Evolutionary conservation across 139 green algal species (phyloP).

Genomic region (Diplosphaera chodatii): DNA sequence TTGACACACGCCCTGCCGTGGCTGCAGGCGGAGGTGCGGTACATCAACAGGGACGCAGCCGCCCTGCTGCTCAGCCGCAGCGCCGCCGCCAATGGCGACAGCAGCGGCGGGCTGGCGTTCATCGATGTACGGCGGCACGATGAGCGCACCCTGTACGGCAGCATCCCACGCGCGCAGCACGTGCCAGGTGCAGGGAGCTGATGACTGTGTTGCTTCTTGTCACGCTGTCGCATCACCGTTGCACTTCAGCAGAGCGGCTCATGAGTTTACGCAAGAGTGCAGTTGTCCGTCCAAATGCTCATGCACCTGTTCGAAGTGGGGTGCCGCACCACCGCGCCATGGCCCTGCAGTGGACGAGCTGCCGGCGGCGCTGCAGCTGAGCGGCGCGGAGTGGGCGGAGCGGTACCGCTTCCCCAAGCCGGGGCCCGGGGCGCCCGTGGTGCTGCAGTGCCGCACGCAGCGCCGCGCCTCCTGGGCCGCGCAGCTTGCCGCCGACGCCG

Average conservation of each 20-base stretch:
- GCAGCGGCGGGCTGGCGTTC: slow-evolving; percentile 10
- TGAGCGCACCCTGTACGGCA: slow-evolving; percentile 67
- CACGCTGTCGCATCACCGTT: too few species aligned
- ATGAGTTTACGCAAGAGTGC: too few species aligned
- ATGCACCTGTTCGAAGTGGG: background rate
- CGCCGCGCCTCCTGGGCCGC: slow-evolving; percentile 55
- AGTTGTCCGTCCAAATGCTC: too few species aligned
- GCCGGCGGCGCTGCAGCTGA: slow-evolving; percentile 32
- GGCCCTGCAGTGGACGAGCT: slow-evolving; percentile 29
- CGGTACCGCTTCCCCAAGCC: slow-evolving; percentile 54
- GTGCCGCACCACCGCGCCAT: background rate
- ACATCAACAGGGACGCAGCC: slow-evolving; percentile 37
- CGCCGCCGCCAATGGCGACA: background rate
- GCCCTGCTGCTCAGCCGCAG: slow-evolving; percentile 16
- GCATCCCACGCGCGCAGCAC: slow-evolving; percentile 45
- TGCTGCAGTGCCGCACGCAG: slow-evolving; percentile 54
- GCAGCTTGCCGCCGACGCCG: slow-evolving; percentile 47
- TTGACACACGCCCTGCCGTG: too few species aligned
- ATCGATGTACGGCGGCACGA: slow-evolving; percentile 70
- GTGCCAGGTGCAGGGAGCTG: slow-evolving; percentile 31
- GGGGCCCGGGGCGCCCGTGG: slow-evolving; percentile 20
- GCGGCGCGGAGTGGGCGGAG: slow-evolving; percentile 23
- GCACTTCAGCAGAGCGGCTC: too few species aligned
- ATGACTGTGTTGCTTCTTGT: too few species aligned
- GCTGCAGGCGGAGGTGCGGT: slow-evolving; percentile 25